These are phyloP conservation scores for Hericium alpestre DNA, from an alignment of 768 basidiomycete genomes.

Conservation along the genomic window DNA sequence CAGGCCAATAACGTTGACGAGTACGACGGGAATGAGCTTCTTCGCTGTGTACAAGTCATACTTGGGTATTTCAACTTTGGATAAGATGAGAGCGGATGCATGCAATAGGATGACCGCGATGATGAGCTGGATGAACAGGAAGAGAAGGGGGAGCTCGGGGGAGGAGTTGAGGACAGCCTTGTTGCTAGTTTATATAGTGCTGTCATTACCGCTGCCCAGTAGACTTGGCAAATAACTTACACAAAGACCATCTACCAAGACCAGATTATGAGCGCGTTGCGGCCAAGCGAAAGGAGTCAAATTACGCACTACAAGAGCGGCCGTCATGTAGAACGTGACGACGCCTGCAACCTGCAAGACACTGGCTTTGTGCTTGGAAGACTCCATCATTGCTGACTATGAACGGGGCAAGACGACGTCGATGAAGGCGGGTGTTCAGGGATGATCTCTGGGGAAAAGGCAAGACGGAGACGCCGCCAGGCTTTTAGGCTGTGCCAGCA, in stretches of 20 bases:
- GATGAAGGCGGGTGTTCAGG: not conserved
- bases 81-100: constrained; percentile 33
- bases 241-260: constrained; percentile 37
- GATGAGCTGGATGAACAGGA: constrained; percentile 57
- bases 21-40: constrained; percentile 51
- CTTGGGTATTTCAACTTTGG: constrained; percentile 47
- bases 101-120: constrained; percentile 61
- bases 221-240: constrained; percentile 18
- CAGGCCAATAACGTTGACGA: constrained; percentile 63
- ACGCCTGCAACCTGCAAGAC: constrained; percentile 54
- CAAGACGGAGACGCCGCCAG: not conserved
- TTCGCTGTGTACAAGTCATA: constrained; percentile 41
- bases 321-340: constrained; percentile 68
- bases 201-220: not conserved
- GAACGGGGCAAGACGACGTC: not conserved
- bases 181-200: constrained; percentile 34
- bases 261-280: not conserved
- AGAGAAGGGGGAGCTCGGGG: constrained; percentile 56
- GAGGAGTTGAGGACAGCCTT: constrained; percentile 63
- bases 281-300: constrained; percentile 1
- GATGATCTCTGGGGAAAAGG: not conserved
- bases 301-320: constrained; percentile 58
- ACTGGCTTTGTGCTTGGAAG: constrained; percentile 22
- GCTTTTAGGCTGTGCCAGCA: not conserved
- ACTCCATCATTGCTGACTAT: constrained; percentile 18